Evolutionary conservation across 441 rosid genomes (phyloP).

Genomic region (Rhodomyrtus psidioides): DNA sequence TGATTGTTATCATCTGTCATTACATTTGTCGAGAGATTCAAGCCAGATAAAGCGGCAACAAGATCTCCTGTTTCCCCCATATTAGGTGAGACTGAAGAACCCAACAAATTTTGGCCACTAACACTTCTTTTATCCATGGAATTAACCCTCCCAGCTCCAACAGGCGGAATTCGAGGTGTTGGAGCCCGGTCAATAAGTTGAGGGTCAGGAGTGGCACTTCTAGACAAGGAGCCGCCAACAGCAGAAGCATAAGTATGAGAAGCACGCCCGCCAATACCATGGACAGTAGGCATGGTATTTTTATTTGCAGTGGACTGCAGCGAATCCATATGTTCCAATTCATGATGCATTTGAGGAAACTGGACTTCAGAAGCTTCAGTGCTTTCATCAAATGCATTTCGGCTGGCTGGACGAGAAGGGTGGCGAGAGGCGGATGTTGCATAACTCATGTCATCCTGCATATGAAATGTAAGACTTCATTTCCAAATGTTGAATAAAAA

Average conservation of each 20-base stretch:
- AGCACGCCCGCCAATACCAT: conserved; percentile 29
- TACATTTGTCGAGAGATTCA: conserved; percentile 43
- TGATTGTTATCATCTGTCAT: conserved; percentile 27
- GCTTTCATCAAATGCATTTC: conserved; percentile 40
- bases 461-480: conserved; percentile 10
- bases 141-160: conserved; percentile 43
- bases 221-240: conserved; percentile 50
- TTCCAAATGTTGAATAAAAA: not conserved
- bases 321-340: conserved; percentile 29
- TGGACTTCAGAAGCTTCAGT: conserved; percentile 36
- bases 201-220: conserved; percentile 63
- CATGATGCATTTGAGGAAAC: conserved; percentile 29
- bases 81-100: conserved; percentile 26
- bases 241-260: conserved; percentile 58
- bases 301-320: conserved; percentile 21
- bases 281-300: conserved; percentile 16
- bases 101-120: conserved; percentile 23
- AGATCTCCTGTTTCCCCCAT: conserved; percentile 38
- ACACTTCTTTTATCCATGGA: conserved; percentile 41
- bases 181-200: conserved; percentile 51
- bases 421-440: conserved; percentile 31
- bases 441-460: conserved; percentile 50
- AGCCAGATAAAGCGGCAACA: conserved; percentile 47
- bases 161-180: conserved; percentile 49
- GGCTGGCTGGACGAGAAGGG: conserved; percentile 54